These are phyloP conservation scores for Gossypium stocksii DNA, from an alignment of 345 rosid genomes.

Conservation along the genomic window DNA sequence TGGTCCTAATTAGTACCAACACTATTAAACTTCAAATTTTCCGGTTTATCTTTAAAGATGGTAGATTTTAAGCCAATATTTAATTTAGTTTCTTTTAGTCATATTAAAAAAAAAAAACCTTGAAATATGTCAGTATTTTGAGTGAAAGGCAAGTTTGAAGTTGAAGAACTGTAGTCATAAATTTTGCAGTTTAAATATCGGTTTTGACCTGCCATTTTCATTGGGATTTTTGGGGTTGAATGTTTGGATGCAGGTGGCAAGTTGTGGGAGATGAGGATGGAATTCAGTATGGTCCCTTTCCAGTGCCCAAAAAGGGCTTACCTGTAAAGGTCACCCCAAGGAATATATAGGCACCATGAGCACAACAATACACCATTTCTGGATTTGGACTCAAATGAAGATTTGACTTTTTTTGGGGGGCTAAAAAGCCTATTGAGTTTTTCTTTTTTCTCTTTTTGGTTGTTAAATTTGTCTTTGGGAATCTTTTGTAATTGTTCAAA, in stretches of 20 bases:
- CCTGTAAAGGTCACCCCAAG: constrained; percentile 54
- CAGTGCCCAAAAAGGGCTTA: constrained; percentile 81
- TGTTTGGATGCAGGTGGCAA: constrained; percentile 64
- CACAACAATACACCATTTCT: neutral
- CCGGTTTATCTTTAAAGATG: neutral
- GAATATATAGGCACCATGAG: constrained; percentile 15
- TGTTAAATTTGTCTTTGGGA: constrained; percentile 2
- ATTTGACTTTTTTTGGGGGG: constrained; percentile 7
- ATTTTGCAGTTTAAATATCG: neutral
- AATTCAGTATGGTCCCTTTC: constrained; percentile 90
- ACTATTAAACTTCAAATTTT: neutral
- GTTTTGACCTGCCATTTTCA: neutral
- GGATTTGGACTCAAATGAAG: constrained; percentile 1
- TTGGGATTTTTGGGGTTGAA: neutral
- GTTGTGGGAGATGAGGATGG: constrained; percentile 62
- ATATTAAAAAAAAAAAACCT: neutral
- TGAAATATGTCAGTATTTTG: neutral
- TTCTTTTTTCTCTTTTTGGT: neutral
- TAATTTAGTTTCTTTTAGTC: too few relatives aligned
- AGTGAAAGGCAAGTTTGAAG: neutral
- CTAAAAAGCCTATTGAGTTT: constrained; percentile 12
- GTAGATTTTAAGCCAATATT: too few relatives aligned
- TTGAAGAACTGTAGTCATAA: neutral
- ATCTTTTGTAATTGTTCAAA: constrained; percentile 7
- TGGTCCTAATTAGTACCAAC: constrained; percentile 21